Evolutionary conservation across 352 stramenopile species (phyloP), one percentile per base, ranked within the genome.

Genomic region (Thalassiosira livingstoniorum): DNA sequence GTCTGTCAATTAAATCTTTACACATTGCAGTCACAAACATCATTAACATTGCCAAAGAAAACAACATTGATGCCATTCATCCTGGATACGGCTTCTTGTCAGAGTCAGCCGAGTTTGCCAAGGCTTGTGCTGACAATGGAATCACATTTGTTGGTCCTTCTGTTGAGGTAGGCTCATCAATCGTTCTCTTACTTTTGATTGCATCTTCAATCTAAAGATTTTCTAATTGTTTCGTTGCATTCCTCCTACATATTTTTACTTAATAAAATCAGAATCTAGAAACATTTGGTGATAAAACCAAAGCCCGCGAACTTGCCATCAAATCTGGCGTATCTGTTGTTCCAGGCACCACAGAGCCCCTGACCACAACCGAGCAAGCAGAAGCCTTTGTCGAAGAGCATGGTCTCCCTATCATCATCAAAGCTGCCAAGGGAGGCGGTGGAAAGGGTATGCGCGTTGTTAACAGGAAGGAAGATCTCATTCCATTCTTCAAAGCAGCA

Each of bases 1-100:
- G n/a, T n/a, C n/a, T n/a, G n/a, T n/a, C n/a, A n/a, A n/a, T n/a
- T n/a, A n/a, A n/a, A n/a, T n/a, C n/a, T n/a, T n/a, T n/a, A n/a
- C n/a, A n/a, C n/a, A n/a, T n/a, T n/a, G n/a, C n/a, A n/a, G n/a
- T n/a, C n/a, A n/a, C n/a, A n/a, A 94, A 91, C 27, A 98, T 99
- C 83, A 95, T 99, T 58, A 79, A 98, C 37, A 96, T 98, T 67
- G 95, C 96, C 47, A 96, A 97, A 85, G 91, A 96, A 43, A 97
- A 98, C 85, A 83, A 93, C 63, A 95, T 98, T 29, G 93, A 98
- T 82, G 97, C 97, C 31, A 98, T 99, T 72, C 97, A 99, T 92
- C 97, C 97, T 4, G 97, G 97, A 27, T 99, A 99, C 88, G 97
- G 97, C 15, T 99, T 99, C 82, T 91, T 99, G 13, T 97, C 91